Percentiles rank a stretch among this genome's conserved stretches.
Evolutionary conservation across 2,329 filamentous ascomycete species (phyloP).

Genomic region (Exophiala oligosperma): DNA sequence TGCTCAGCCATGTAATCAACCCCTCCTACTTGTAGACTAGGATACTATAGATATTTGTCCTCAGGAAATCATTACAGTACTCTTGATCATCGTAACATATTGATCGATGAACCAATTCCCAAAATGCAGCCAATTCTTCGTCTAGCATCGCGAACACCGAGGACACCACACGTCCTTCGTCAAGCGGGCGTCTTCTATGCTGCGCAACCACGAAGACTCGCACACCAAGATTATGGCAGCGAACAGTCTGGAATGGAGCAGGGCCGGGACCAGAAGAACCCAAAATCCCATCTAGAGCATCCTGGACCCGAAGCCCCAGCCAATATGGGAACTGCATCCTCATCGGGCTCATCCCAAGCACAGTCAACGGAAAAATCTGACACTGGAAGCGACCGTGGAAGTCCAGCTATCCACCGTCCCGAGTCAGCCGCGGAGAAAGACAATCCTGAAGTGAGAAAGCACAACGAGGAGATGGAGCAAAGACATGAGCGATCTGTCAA

Average conservation of each 20-base stretch:
- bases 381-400: constrained; percentile 9
- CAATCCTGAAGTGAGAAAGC: constrained; percentile 29
- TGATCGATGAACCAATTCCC: not conserved
- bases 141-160: constrained; percentile 5
- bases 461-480: constrained; percentile 23
- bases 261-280: constrained; percentile 23
- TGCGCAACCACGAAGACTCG: constrained; percentile 17
- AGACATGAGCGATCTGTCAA: constrained; percentile 22
- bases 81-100: too few species aligned
- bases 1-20: not conserved
- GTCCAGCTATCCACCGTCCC: constrained; percentile 26
- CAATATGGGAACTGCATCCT: constrained; percentile 15
- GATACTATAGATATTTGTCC: too few species aligned
- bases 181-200: not conserved
- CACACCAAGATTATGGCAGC: constrained; percentile 25
- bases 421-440: constrained; percentile 27
- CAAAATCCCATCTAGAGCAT: constrained; percentile 26
- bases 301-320: constrained; percentile 28
- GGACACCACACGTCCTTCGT: constrained; percentile 10
- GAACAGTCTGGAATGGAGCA: constrained; percentile 26
- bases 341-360: constrained; percentile 1
- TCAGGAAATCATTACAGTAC: not conserved
- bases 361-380: not conserved
- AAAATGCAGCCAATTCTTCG: constrained; percentile 15
- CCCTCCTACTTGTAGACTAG: too few species aligned